Base-by-base conservation (phyloP, 306 rosid genomes). In the Vigna nakashimae region DNA sequence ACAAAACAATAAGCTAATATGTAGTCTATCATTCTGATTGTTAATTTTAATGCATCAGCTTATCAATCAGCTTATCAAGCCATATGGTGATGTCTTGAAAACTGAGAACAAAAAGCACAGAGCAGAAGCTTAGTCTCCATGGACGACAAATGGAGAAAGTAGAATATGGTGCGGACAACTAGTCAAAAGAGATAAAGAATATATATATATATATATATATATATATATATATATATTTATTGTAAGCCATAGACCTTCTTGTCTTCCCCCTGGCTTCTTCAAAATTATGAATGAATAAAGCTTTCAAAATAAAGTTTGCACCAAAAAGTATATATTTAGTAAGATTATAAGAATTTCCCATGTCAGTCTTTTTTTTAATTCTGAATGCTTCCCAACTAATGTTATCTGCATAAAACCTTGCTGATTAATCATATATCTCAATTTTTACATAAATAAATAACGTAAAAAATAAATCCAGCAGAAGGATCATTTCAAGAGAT, bases 181-280 rank as follows among this genome's bases (percentile, higher is more conserved):
- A 92, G 20, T 72, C 86, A n/a, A 92, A 90, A 84, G 92, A 80
- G 67, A 90, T 92, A 84, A 92, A 92, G 87, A 92, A 82, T 82
- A 92, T 92, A 76, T 90, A 92, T 52, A 70, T 92, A 56, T 96
- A 90, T 20, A 20, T 20, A 20, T 20, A 20, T 20, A 20, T 20
- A 20, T 20, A 20, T 20, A 20, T 20, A 20, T 20, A 20, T 20
- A 20, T 20, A 20, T 20, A 20, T 20, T 0, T 20, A 20, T 75
- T 88, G 97, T 92, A 87, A 90, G 97, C 66, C 15, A 49, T 74
- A 58, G 51, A 32, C n/a, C 51, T 58, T 66, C 50, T 73, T 53
- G 43, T 32, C 57, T 79, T 49, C 66, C 34, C 34, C 20, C 17
- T 43, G 40, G 42, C 49, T 63, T 71, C n/a, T 9, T 40, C 14